Evolutionary conservation across 306 rosid genomes (phyloP).

Genomic region (Mucuna pruriens): DNA sequence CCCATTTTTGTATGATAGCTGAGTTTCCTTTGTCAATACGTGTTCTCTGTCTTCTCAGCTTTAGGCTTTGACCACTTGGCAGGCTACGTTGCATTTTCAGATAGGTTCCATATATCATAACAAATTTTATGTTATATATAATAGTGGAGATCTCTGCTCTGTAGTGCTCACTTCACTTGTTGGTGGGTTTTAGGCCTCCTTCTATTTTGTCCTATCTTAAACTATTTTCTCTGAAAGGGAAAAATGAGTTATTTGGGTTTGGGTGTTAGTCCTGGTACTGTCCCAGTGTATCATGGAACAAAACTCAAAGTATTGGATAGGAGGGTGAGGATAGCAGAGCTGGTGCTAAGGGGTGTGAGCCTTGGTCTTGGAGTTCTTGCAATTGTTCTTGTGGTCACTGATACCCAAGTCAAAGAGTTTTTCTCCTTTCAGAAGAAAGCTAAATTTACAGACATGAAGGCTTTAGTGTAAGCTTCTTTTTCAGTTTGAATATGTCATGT

Average conservation of each 20-base stretch:
- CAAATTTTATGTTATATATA: not conserved
- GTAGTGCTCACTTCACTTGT: not conserved
- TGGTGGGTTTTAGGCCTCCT: not conserved
- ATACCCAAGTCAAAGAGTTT: conserved; percentile 62
- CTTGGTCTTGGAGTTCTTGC: conserved; percentile 64
- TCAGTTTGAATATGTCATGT: not conserved
- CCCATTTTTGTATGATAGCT: not conserved
- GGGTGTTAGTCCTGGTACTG: conserved; percentile 79
- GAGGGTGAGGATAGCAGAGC: conserved; percentile 60
- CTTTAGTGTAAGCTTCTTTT: conserved; percentile 62
- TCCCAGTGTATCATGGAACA: conserved; percentile 58
- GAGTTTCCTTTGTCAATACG: conserved; percentile 26
- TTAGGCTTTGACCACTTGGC: conserved; percentile 50
- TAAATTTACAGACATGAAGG: conserved; percentile 73
- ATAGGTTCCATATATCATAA: conserved; percentile 12
- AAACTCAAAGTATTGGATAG: conserved; percentile 52
- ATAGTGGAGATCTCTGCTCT: not conserved
- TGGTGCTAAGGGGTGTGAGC: conserved; percentile 66
- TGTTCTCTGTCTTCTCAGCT: conserved; percentile 20
- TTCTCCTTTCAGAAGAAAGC: conserved; percentile 70
- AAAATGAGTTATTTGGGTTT: conserved; percentile 74
- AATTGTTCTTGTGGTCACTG: conserved; percentile 72
- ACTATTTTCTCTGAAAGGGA: not conserved
- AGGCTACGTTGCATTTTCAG: not conserved
- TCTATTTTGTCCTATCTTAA: not conserved